Conservation (phyloP, 306 rosid species). For the Inga oerstediana region DNA sequence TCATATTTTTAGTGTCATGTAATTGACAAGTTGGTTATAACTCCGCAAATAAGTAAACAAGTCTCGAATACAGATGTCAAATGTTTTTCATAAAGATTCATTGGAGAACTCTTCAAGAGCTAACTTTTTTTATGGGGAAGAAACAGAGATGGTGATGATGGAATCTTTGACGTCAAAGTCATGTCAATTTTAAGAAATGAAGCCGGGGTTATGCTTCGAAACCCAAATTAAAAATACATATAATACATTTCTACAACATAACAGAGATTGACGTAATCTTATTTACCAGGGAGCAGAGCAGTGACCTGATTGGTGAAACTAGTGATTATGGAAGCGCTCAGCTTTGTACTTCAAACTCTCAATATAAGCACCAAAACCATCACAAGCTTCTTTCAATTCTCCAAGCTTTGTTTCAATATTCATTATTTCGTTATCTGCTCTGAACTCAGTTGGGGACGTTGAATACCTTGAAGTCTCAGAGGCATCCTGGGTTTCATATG, state of each 20-base stretch:
- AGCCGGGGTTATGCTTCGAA: background rate
- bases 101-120: background rate
- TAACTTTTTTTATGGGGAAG: background rate
- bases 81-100: background rate
- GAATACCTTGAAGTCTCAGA: slow-evolving; percentile 46
- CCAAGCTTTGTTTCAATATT: slow-evolving; percentile 66
- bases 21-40: background rate
- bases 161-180: background rate
- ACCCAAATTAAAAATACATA: background rate
- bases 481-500: slow-evolving; percentile 50
- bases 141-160: background rate
- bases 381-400: slow-evolving; percentile 73
- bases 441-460: slow-evolving; percentile 46
- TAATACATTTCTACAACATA: slow-evolving; percentile 6
- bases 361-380: slow-evolving; percentile 59
- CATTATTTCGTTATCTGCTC: slow-evolving; percentile 54
- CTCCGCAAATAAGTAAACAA: background rate
- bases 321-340: slow-evolving; percentile 40
- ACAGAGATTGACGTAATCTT: background rate
- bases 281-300: slow-evolving; percentile 69
- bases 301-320: slow-evolving; percentile 56
- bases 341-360: slow-evolving; percentile 62
- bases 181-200: background rate
- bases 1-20: background rate
- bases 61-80: background rate